phyloP scores from a whole-genome alignment of 805 yeast genomes.

The Wickerhamomyces bisporus region DNA sequence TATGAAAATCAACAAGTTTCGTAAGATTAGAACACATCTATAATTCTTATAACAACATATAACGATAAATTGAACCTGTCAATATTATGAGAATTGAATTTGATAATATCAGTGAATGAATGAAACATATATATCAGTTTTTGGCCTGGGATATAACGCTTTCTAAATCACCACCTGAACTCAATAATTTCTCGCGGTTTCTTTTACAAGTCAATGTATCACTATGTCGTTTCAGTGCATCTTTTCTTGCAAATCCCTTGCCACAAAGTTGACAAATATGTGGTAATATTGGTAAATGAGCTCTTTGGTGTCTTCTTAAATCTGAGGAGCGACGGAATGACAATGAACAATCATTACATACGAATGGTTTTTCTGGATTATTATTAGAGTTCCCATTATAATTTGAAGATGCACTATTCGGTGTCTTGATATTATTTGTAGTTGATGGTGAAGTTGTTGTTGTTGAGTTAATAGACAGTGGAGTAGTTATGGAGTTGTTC shows the following conservation, averaged over 20 bases:
- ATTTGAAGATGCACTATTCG: background rate
- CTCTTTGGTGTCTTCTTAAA: constrained; percentile 69
- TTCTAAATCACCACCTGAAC: constrained; percentile 32
- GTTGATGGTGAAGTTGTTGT: background rate
- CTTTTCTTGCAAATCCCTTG: constrained; percentile 80
- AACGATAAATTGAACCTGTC: too few species aligned
- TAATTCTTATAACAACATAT: background rate
- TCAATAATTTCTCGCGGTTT: constrained; percentile 51
- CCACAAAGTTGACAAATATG: constrained; percentile 73
- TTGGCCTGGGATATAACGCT: constrained; percentile 22
- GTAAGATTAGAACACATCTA: too few species aligned
- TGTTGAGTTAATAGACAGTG: constrained; percentile 4
- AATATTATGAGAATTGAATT: too few species aligned
- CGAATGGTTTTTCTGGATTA: constrained; percentile 36
- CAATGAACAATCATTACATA: constrained; percentile 56
- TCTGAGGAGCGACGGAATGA: constrained; percentile 66
- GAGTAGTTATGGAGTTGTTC: constrained; percentile 3
- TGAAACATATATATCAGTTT: too few species aligned
- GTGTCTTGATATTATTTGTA: background rate
- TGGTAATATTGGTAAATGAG: constrained; percentile 66
- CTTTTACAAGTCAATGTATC: constrained; percentile 73
- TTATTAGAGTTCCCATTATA: too few species aligned
- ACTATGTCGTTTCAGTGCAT: constrained; percentile 71
- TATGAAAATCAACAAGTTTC: too few species aligned
- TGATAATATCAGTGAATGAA: too few species aligned